Evolutionary conservation across 2,329 filamentous ascomycete species (phyloP).

Genomic region (Verticillium alfalfae): DNA sequence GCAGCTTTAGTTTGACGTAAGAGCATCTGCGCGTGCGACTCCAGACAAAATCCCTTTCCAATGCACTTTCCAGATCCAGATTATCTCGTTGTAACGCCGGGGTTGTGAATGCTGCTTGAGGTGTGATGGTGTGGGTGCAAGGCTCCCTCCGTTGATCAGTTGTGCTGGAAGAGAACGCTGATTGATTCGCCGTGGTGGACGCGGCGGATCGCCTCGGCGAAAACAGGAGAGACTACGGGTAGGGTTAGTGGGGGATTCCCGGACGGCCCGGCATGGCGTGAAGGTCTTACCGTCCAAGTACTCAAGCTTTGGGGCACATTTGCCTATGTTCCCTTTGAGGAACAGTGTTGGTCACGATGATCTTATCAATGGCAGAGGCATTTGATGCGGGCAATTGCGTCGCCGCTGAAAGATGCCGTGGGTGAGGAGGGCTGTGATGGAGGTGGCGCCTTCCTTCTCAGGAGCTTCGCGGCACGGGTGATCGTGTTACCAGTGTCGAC

Average conservation of each 20-base stretch:
- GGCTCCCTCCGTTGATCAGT: conserved; percentile 5
- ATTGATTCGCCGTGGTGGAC: conserved; percentile 98
- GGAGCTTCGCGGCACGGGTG: conserved; percentile 89
- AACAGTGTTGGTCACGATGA: conserved; percentile 92
- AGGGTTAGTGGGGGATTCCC: conserved; percentile 1
- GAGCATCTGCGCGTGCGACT: not conserved
- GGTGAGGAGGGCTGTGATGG: conserved; percentile 86
- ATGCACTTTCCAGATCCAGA: not conserved
- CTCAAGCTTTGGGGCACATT: conserved; percentile 83
- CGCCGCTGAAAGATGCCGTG: conserved; percentile 95
- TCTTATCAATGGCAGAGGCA: conserved; percentile 84
- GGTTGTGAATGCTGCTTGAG: not conserved
- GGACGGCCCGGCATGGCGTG: not conserved
- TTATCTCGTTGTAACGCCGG: not conserved
- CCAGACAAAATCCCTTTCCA: not conserved
- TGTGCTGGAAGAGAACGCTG: conserved; percentile 69
- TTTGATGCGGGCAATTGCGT: conserved; percentile 95
- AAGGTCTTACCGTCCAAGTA: conserved; percentile 61
- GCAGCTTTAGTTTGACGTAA: not conserved
- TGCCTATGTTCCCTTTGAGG: conserved; percentile 77
- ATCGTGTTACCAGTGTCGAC: conserved; percentile 97
- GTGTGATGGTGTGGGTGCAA: not conserved
- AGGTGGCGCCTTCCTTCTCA: conserved; percentile 89
- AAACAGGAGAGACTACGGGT: conserved; percentile 65
- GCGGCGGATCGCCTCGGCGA: conserved; percentile 90